These are phyloP conservation scores for Phytophthora hybrid DNA, from an alignment of 352 stramenopile genomes.

Conservation along the genomic window DNA sequence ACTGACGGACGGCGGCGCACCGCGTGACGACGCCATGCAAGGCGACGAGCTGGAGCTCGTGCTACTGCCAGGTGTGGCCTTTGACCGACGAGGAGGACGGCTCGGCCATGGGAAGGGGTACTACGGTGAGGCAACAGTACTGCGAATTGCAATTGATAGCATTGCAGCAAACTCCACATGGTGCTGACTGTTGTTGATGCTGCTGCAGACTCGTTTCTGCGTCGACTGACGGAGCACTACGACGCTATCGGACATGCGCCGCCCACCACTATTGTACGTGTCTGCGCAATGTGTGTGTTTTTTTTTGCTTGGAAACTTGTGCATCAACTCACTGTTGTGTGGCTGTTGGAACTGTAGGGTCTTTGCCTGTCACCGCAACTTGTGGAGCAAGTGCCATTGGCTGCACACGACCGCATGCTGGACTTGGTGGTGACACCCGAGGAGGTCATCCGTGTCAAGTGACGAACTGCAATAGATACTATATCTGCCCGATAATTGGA, in stretches of 20 bases:
- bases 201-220: conserved; percentile 75
- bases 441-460: conserved; percentile 56
- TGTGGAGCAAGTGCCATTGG: conserved; percentile 67
- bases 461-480: conserved; percentile 8
- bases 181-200: conserved; percentile 1
- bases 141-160: background rate
- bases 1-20: conserved; percentile 19
- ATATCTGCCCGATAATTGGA: background rate
- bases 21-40: conserved; percentile 56
- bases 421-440: conserved; percentile 73
- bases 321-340: conserved; percentile 4
- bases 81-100: conserved; percentile 78
- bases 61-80: conserved; percentile 84
- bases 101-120: conserved; percentile 91
- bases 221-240: conserved; percentile 63
- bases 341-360: conserved; percentile 45
- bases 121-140: conserved; percentile 62
- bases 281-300: conserved; percentile 7
- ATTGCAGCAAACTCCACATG: background rate
- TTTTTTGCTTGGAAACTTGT: background rate
- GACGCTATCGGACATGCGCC: conserved; percentile 40
- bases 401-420: conserved; percentile 70
- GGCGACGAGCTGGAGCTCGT: conserved; percentile 77
- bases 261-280: conserved; percentile 70
- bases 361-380: conserved; percentile 73